Percentiles rank a stretch among this genome's conserved stretches.
phyloP scores from a whole-genome alignment of 129 eudicot species.

The Heracleum sosnowskyi region DNA sequence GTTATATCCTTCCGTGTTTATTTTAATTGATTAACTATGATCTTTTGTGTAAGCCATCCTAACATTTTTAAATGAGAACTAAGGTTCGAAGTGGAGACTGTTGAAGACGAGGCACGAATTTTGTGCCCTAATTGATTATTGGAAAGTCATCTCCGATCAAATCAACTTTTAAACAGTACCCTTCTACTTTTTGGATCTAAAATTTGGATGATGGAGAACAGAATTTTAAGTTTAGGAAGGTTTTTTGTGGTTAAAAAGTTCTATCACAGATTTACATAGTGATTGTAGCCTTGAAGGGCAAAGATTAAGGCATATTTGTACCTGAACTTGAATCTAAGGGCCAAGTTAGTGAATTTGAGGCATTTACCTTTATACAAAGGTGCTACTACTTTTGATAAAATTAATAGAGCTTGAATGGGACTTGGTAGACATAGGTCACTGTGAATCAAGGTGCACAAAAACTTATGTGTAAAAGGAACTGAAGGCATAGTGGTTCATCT shows the following conservation, averaged over 20 bases:
- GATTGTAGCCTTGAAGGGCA: not conserved
- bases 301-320: not conserved
- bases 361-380: not conserved
- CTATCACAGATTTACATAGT: not conserved
- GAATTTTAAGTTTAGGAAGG: not conserved
- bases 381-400: not conserved
- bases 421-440: not conserved
- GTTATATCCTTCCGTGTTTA: not conserved
- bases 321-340: not conserved
- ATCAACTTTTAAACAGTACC: not conserved
- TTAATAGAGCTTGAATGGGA: too few species aligned
- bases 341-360: not conserved
- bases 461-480: not conserved
- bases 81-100: not conserved
- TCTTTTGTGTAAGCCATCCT: not conserved
- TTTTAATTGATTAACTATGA: not conserved
- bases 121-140: not conserved
- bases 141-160: not conserved
- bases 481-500: not conserved
- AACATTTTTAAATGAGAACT: not conserved
- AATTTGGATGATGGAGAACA: not conserved
- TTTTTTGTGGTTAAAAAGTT: not conserved
- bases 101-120: not conserved
- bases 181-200: not conserved
- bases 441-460: not conserved